A percentile compares a stretch with the other conserved stretches of the same genome.
phyloP scores from a whole-genome alignment of 2,329 filamentous ascomycete species.

The Fusarium xyrophilum region DNA sequence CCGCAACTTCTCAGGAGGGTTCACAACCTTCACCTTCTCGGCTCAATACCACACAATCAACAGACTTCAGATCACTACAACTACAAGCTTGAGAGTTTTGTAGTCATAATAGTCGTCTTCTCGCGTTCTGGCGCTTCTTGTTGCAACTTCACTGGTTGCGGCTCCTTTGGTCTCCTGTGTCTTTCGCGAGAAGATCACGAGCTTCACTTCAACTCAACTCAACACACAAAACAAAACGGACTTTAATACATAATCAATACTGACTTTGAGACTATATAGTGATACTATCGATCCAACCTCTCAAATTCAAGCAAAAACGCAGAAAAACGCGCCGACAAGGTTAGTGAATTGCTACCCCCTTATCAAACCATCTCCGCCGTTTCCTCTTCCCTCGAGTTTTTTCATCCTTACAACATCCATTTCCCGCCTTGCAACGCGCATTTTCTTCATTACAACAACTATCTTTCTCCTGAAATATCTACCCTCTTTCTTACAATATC shows the following conservation, averaged over 20 bases:
- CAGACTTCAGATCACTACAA: not conserved
- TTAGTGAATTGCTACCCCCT: not conserved
- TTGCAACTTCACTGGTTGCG: not conserved
- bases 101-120: not conserved
- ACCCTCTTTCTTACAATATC: not conserved
- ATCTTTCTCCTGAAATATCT: not conserved
- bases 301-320: not conserved
- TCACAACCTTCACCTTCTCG: not conserved
- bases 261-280: not conserved
- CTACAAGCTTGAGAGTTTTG: rapidly evolving
- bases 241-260: not conserved
- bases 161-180: not conserved
- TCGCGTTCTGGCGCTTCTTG: not conserved
- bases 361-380: not conserved
- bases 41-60: not conserved
- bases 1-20: not conserved
- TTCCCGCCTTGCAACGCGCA: not conserved
- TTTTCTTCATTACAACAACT: not conserved
- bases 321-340: slow-evolving; percentile 1
- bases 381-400: not conserved
- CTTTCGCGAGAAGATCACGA: not conserved
- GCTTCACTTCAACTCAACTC: not conserved
- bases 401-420: not conserved
- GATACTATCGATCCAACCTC: not conserved
- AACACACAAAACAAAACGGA: not conserved